Percentiles rank a stretch among this genome's conserved stretches.
These are phyloP conservation scores for Tubosaeta sp. DNA, from an alignment of 768 basidiomycete species.

Conservation along the genomic window DNA sequence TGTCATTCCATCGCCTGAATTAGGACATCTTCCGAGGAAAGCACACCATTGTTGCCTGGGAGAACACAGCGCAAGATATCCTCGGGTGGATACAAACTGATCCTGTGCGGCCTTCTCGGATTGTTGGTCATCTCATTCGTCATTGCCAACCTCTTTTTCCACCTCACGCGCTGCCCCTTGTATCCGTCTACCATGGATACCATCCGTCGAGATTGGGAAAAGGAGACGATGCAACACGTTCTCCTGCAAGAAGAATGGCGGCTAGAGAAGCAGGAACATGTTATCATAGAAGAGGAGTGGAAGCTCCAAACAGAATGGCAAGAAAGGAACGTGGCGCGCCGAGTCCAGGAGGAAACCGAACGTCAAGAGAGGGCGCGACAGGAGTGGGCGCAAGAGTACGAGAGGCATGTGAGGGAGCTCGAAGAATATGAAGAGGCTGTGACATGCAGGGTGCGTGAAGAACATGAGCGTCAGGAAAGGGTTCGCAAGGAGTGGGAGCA, in stretches of 20 bases:
- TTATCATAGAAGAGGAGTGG: conserved; percentile 2
- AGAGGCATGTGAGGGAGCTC: neutral
- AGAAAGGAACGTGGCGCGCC: neutral
- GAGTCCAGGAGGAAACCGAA: conserved; percentile 1
- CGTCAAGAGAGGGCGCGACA: conserved; percentile 3
- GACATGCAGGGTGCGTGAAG: conserved; percentile 1
- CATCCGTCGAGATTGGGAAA: neutral
- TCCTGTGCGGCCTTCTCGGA: neutral
- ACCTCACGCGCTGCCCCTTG: neutral
- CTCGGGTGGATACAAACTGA: neutral
- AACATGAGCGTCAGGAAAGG: conserved; percentile 2
- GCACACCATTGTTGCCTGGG: conserved; percentile 6
- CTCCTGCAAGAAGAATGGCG: conserved; percentile 1
- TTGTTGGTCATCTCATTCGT: neutral
- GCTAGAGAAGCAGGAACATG: neutral
- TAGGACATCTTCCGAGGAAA: conserved; percentile 4
- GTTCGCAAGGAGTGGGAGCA: conserved; percentile 5
- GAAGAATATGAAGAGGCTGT: conserved; percentile 2
- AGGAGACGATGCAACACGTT: conserved; percentile 1
- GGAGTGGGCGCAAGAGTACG: conserved; percentile 7
- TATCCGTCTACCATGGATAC: neutral
- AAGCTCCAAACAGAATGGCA: neutral
- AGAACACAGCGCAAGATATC: neutral
- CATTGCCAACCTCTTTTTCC: neutral
- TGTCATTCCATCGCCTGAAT: too few relatives aligned